phyloP scores from a whole-genome alignment of 202 grass and related monocot genomes.

The Thinopyrum obtusiflorum region DNA sequence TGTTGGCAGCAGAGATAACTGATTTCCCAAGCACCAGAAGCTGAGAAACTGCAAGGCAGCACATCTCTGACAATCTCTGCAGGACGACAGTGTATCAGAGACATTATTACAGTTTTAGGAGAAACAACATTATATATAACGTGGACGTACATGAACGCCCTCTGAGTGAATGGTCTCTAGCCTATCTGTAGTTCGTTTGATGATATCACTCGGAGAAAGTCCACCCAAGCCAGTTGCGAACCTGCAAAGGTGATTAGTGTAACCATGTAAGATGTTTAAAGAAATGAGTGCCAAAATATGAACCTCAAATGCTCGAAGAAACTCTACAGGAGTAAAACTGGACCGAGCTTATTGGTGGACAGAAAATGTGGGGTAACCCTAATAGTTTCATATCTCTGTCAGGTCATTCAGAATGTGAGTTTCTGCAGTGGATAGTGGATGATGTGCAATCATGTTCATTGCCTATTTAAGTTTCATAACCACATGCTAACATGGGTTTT shows the following conservation, averaged over 20 bases:
- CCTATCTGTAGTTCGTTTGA: conserved; percentile 81
- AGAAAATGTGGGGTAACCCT: not conserved
- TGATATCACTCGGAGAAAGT: conserved; percentile 81
- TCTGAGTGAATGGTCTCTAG: conserved; percentile 95
- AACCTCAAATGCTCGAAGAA: conserved; percentile 5
- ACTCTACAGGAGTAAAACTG: not conserved
- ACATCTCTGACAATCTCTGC: conserved; percentile 91
- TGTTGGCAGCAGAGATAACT: conserved; percentile 64
- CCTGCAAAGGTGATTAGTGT: conserved; percentile 41
- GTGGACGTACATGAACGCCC: conserved; percentile 83
- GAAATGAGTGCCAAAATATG: not conserved
- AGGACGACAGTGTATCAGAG: conserved; percentile 24
- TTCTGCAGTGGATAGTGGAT: conserved; percentile 1
- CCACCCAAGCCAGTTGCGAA: conserved; percentile 66
- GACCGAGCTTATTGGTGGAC: not conserved
- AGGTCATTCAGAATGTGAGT: not conserved
- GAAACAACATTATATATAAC: conserved; percentile 1
- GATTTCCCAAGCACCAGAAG: conserved; percentile 89
- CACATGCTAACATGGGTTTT: not conserved
- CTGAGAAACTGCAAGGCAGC: conserved; percentile 90
- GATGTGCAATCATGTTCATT: conserved; percentile 7
- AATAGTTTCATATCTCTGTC: not conserved
- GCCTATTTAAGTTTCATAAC: not conserved
- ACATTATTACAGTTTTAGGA: conserved; percentile 30
- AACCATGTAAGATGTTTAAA: conserved; percentile 6